Percentiles rank a stretch among this genome's conserved stretches.
These are phyloP conservation scores for Calonectria ilicicola DNA, from an alignment of 2,329 filamentous ascomycete genomes.

Conservation along the genomic window DNA sequence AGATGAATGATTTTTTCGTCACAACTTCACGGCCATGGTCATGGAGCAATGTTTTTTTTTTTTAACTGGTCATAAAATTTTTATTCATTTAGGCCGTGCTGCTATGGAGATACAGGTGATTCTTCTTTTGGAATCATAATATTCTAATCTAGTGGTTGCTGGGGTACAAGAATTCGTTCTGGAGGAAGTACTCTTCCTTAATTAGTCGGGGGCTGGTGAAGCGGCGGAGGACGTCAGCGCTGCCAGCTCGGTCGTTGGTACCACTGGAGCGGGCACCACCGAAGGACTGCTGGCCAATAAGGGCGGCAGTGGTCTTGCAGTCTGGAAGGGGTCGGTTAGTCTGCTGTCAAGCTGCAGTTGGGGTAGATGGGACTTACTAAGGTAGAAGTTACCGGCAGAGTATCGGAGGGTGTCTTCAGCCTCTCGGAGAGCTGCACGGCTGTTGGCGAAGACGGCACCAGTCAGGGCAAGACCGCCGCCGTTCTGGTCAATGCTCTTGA, in stretches of 20 bases:
- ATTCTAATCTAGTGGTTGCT: conserved; percentile 56
- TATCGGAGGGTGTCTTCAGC: conserved; percentile 65
- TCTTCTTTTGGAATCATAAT: neutral
- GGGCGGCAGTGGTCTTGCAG: conserved; percentile 67
- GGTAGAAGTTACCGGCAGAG: conserved; percentile 68
- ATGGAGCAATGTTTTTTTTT: neutral
- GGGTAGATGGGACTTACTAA: conserved; percentile 48
- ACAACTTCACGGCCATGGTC: neutral
- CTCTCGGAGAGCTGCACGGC: conserved; percentile 59
- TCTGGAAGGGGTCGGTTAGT: conserved; percentile 38
- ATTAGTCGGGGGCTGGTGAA: conserved; percentile 65
- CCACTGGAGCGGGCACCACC: conserved; percentile 64
- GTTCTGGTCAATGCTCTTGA: conserved; percentile 53
- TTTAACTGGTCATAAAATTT: neutral
- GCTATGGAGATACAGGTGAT: conserved; percentile 20
- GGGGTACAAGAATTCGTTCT: conserved; percentile 59
- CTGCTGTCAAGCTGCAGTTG: rapidly evolving
- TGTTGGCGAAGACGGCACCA: conserved; percentile 62
- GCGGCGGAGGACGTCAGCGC: conserved; percentile 59
- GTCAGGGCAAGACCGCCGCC: conserved; percentile 60
- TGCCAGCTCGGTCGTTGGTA: conserved; percentile 69
- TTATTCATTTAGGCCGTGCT: neutral
- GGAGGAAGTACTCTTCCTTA: conserved; percentile 60
- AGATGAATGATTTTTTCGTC: no score
- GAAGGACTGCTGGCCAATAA: conserved; percentile 68